Conservation (phyloP, 805 yeast species). For the Saccharomycopsis olivae region DNA sequence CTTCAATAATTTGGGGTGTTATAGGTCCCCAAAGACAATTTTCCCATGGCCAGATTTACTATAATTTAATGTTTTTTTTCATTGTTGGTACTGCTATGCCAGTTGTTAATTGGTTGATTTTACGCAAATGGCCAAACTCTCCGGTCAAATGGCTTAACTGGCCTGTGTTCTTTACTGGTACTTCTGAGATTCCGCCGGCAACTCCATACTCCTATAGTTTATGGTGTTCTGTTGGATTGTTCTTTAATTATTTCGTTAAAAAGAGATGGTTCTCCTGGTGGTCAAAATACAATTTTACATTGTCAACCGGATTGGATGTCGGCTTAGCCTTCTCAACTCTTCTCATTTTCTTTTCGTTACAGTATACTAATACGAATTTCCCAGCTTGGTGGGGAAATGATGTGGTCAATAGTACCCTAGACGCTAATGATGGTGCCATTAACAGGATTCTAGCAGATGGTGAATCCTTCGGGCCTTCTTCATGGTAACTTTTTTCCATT, state of each 20-base stretch:
- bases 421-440: slow-evolving; percentile 25
- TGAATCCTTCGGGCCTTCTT: slow-evolving; percentile 39
- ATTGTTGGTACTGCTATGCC: slow-evolving; percentile 44
- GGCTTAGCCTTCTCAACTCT: slow-evolving; percentile 58
- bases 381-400: slow-evolving; percentile 62
- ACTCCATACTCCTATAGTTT: slow-evolving; percentile 52
- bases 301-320: slow-evolving; percentile 56
- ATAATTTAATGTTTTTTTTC: slow-evolving; percentile 48
- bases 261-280: slow-evolving; percentile 56
- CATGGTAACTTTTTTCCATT: too few relatives aligned
- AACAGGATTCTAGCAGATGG: slow-evolving; percentile 30
- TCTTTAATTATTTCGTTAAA: slow-evolving; percentile 48
- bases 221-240: slow-evolving; percentile 42
- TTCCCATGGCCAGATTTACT: slow-evolving; percentile 36
- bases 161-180: slow-evolving; percentile 46
- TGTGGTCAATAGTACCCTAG: slow-evolving; percentile 34
- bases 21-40: slow-evolving; percentile 57
- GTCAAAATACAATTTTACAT: slow-evolving; percentile 62
- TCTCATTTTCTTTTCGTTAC: slow-evolving; percentile 42
- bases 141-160: slow-evolving; percentile 42
- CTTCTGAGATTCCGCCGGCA: slow-evolving; percentile 56
- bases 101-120: slow-evolving; percentile 29
- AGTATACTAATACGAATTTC: slow-evolving; percentile 29
- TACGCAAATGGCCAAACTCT: slow-evolving; percentile 30
- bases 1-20: slow-evolving; percentile 55